phyloP scores from a whole-genome alignment of 2,329 filamentous ascomycete genomes.

The Thelonectria blattea region DNA sequence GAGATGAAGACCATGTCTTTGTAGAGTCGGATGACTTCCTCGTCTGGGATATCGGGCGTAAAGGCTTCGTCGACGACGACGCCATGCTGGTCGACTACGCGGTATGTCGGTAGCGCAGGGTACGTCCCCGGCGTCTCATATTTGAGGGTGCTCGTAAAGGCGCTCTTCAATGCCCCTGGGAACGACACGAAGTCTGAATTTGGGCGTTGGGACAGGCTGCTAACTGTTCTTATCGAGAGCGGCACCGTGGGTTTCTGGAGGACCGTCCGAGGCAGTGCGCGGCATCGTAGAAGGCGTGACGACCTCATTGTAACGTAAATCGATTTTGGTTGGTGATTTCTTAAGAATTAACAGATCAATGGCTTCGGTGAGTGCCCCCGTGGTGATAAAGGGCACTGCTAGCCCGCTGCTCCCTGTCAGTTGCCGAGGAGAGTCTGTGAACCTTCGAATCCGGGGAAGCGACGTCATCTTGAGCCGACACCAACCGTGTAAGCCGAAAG shows the following conservation, averaged over 20 bases:
- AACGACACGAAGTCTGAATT: constrained; percentile 71
- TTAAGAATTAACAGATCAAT: constrained; percentile 10
- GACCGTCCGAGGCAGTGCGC: constrained; percentile 37
- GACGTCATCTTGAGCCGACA: constrained; percentile 43
- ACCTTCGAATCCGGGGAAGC: constrained; percentile 30
- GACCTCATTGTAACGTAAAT: constrained; percentile 41
- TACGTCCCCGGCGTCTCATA: constrained; percentile 78
- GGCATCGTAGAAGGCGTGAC: constrained; percentile 39
- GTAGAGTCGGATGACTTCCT: constrained; percentile 65
- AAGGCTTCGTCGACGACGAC: constrained; percentile 77
- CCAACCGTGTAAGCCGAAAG: constrained; percentile 39
- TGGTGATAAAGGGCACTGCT: constrained; percentile 13
- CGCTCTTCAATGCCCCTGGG: constrained; percentile 92
- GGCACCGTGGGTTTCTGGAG: constrained; percentile 32
- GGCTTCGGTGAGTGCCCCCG: constrained; percentile 18
- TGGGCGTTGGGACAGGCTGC: constrained; percentile 62
- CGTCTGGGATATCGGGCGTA: constrained; percentile 71
- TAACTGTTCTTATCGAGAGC: constrained; percentile 45
- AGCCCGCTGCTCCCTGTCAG: constrained; percentile 10
- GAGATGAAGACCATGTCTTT: constrained; percentile 71
- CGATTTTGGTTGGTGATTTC: constrained; percentile 3
- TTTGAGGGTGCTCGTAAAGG: constrained; percentile 80
- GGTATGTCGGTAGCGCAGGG: constrained; percentile 85
- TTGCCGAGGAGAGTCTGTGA: constrained; percentile 34
- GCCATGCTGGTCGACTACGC: constrained; percentile 89